Evolutionary conservation across 495 filamentous ascomycete species (phyloP), one percentile per base, ranked within the genome.

Genomic region (Penicillium goetzii): DNA sequence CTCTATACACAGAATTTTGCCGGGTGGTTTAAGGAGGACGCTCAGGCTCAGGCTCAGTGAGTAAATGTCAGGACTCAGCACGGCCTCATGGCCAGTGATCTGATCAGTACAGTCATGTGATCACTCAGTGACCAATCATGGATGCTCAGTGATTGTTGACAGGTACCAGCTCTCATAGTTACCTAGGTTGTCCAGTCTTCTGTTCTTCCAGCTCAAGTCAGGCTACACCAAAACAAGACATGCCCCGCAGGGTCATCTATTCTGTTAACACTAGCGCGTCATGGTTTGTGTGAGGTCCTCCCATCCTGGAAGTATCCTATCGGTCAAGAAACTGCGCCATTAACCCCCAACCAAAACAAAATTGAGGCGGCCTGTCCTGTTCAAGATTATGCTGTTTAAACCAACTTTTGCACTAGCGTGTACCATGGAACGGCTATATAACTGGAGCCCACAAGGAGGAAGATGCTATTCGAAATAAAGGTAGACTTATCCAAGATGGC

Each of bases 171-270:
- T 80, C 17, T 64, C 19, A 64, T n/a, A n/a, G n/a, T n/a, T n/a
- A n/a, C n/a, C n/a, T n/a, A n/a, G n/a, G n/a, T 87, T 86, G 63
- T 43, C 40, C n/a, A 43, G 2, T 43, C 40, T 43, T 9, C 17
- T 43, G 19, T 43, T 9, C 40, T 19, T 19, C 1, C 40, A 43
- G 40, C 7, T 8, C 40, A 43, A 43, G 40, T 43, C 40, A 60
- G 6, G 34, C 23, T 32, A 30, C 36, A n/a, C 47, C 47, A 0
- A 25, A 51, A 26, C 12, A 30, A 21, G 47, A 51, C 23, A 51
- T 25, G 47, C 47, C 47, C 23, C 21, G 28, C 9, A 51, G 47
- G 26, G 47, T 30, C 47, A 30, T 51, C 26, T 51, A 51, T 51
- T 51, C 9, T 51, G 47, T 51, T 23, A 51, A 5, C 0, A 3